These are phyloP conservation scores for Cytospora piceicola DNA, from an alignment of 2,329 filamentous ascomycete genomes.

Conservation along the genomic window DNA sequence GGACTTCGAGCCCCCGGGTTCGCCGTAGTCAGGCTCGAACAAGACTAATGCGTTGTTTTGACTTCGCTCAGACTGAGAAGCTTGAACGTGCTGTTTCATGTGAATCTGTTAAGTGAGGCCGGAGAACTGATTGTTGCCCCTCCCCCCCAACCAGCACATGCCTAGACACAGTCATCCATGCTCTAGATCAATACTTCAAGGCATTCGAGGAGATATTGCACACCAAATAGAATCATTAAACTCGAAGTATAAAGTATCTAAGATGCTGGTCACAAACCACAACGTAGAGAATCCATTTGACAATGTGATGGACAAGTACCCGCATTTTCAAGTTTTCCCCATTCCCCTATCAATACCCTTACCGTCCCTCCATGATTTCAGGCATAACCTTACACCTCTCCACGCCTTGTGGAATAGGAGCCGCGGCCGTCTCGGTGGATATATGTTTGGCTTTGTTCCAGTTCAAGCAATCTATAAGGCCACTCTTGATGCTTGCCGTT, in stretches of 20 bases:
- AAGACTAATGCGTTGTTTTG: neutral
- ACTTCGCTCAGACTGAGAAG: neutral
- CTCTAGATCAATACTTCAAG: too few species aligned
- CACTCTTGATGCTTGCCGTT: constrained; percentile 52
- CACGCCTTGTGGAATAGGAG: constrained; percentile 46
- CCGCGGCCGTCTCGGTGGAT: constrained; percentile 48
- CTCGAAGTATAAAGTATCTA: too few species aligned
- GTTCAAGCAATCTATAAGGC: constrained; percentile 47
- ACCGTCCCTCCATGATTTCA: neutral
- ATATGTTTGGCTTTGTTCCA: constrained; percentile 50
- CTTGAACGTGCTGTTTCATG: neutral
- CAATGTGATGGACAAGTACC: too few species aligned
- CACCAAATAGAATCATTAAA: too few species aligned
- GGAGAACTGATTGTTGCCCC: too few species aligned
- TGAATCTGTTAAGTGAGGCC: neutral
- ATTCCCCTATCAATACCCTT: too few species aligned
- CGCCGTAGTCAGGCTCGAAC: neutral
- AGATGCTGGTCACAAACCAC: too few species aligned
- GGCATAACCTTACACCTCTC: neutral
- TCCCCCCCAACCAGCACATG: too few species aligned
- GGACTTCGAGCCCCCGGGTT: neutral
- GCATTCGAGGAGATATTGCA: too few species aligned
- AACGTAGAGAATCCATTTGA: too few species aligned
- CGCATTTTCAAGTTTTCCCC: too few species aligned
- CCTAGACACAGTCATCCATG: neutral